Base-by-base conservation (phyloP, 2,329 filamentous ascomycete species). In the Phialophora verrucosa region DNA sequence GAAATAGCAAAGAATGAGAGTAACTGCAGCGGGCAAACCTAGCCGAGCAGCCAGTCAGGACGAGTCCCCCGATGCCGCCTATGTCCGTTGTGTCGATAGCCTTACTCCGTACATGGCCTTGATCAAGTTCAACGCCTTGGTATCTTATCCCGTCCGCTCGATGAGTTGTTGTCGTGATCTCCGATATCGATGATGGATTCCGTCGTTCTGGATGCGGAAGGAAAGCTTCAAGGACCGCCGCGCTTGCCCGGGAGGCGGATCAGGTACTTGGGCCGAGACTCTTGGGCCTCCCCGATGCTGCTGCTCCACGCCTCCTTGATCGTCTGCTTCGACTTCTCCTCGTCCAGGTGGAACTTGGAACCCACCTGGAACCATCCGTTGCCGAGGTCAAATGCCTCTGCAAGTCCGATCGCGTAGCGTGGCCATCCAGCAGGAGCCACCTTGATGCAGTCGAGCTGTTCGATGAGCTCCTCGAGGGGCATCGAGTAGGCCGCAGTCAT, bases 241-340 rank as follows among this genome's bases (percentile, higher is more conserved):
- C 23, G 50, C 51, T 62, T 62, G 23, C 59, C 59, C 17, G 70
- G 71, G 35, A 71, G 23, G 6, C 67, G 65, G 20, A 71, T 66
- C 44, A 72, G 29, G 59, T 70, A 71, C 27, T 62, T 51, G n/a
- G 71, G 70, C 50, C 66, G 60, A 17, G 59, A 60, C 47, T 67
- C 59, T n/a, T 67, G 67, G 14, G 65, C 70, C 62, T 68, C 66
- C 11, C 69, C 71, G 44, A 64, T 51, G 50, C 61, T 69, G 44
- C 87, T 83, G 87, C 88, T 90, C 0, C 88, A 88, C 10, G 88
- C 72, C 0, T 87, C 82, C 66, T 77, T 80, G 66, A 90, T 77
- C 0, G 80, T 81, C 79, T 82, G 82, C 68, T 78, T 79, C 69
- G 79, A 75, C 10, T 80, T 81, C 44, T 80, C 77, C 42, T 87